Evolutionary conservation across 140 eudicot species (phyloP).

Genomic region (Anethum foeniculum): DNA sequence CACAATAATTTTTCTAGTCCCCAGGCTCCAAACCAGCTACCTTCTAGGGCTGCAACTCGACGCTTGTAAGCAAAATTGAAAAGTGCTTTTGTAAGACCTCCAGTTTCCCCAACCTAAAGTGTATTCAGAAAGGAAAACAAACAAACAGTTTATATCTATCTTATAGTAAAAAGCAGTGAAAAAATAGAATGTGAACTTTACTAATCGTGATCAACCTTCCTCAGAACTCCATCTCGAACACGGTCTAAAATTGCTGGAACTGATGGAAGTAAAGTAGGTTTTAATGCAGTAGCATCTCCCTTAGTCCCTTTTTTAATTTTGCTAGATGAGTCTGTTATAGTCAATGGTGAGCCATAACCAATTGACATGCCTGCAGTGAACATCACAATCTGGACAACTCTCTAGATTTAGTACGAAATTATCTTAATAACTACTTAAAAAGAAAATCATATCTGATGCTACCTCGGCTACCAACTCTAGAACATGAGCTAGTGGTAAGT

Average conservation of each 20-base stretch:
- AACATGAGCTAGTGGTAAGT: slow-evolving; percentile 92
- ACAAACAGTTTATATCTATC: neutral
- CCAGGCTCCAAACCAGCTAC: slow-evolving; percentile 97
- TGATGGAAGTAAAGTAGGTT: slow-evolving; percentile 88
- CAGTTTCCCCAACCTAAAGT: slow-evolving; percentile 76
- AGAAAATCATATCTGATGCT: slow-evolving; percentile 17
- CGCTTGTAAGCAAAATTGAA: slow-evolving; percentile 68
- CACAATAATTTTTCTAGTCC: slow-evolving; percentile 63
- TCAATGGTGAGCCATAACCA: slow-evolving; percentile 87
- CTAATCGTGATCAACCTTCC: slow-evolving; percentile 41
- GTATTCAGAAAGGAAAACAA: neutral
- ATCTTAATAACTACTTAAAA: neutral
- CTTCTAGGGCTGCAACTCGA: slow-evolving; percentile 73
- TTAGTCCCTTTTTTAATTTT: slow-evolving; percentile 83
- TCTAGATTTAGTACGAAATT: slow-evolving; percentile 8
- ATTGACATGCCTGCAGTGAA: slow-evolving; percentile 62
- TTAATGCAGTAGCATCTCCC: slow-evolving; percentile 80
- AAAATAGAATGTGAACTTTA: neutral
- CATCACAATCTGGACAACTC: slow-evolving; percentile 73
- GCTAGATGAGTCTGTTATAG: slow-evolving; percentile 84
- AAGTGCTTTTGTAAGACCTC: slow-evolving; percentile 64
- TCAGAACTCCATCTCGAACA: slow-evolving; percentile 86
- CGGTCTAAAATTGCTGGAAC: slow-evolving; percentile 98
- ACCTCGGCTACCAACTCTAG: slow-evolving; percentile 98
- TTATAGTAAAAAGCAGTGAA: neutral